These are phyloP conservation scores for Euphorbia schlechtendalii DNA, from an alignment of 441 rosid species.

Conservation along the genomic window DNA sequence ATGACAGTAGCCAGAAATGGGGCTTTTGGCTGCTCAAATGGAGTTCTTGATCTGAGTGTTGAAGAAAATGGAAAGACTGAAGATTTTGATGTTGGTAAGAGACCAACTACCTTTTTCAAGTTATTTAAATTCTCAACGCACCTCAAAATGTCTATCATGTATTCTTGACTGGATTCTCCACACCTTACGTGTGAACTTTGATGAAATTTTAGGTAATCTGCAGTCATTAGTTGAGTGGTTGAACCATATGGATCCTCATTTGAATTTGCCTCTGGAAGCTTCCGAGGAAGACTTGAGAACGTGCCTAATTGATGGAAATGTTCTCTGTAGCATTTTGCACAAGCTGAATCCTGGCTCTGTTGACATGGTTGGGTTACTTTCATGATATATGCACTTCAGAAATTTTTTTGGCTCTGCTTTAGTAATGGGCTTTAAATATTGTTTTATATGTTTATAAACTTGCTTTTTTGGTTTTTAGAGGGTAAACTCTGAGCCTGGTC, in stretches of 20 bases:
- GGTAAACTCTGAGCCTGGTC: conserved; percentile 24
- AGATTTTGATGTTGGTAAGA: conserved; percentile 36
- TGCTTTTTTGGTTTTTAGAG: conserved; percentile 20
- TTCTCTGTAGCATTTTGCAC: conserved; percentile 38
- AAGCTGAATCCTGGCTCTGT: conserved; percentile 34
- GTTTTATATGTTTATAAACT: conserved; percentile 7
- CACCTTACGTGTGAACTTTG: neutral
- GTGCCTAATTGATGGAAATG: conserved; percentile 38
- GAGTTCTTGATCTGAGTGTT: conserved; percentile 25
- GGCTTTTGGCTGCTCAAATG: conserved; percentile 31
- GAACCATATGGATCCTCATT: conserved; percentile 33
- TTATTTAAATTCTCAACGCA: neutral
- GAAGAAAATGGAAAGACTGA: conserved; percentile 31
- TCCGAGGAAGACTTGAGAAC: conserved; percentile 47
- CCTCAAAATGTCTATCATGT: neutral
- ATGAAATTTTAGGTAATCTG: conserved; percentile 37
- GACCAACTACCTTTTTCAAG: conserved; percentile 15
- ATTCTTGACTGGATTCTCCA: neutral
- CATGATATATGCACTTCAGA: neutral
- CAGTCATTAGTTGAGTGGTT: conserved; percentile 45
- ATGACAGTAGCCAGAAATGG: conserved; percentile 33
- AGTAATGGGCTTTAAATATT: neutral
- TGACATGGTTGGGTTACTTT: conserved; percentile 34
- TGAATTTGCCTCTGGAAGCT: conserved; percentile 33
- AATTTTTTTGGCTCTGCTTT: neutral